Percentiles rank a stretch among this genome's conserved stretches.
Conservation (phyloP, 108 stramenopile species). For the Skeletonema grethae region DNA sequence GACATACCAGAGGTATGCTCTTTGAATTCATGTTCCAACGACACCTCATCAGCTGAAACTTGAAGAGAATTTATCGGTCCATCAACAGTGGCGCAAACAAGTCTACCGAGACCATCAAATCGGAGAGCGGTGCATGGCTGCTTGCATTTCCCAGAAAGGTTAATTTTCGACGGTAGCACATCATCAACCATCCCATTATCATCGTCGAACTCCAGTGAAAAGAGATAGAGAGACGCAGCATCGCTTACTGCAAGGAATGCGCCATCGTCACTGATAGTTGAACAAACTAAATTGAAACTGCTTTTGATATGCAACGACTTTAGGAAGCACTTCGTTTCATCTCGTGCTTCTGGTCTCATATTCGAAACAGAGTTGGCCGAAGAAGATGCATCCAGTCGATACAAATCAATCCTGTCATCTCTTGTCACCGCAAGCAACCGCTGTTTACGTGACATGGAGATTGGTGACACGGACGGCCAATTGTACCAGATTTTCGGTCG, state of each 20-base stretch:
- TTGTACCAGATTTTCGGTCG: conserved; percentile 77
- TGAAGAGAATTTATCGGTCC: conserved; percentile 48
- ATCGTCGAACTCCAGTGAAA: conserved; percentile 46
- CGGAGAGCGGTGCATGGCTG: conserved; percentile 40
- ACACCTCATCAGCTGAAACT: conserved; percentile 21
- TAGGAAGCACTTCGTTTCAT: conserved; percentile 61
- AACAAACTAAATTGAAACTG: conserved; percentile 56
- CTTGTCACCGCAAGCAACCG: conserved; percentile 65
- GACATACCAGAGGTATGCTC: conserved; percentile 25
- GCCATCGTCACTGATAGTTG: conserved; percentile 61
- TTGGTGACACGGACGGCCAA: conserved; percentile 68
- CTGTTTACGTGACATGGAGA: conserved; percentile 49
- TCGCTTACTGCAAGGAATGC: conserved; percentile 58
- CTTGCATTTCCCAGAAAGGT: conserved; percentile 26
- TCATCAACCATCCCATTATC: conserved; percentile 28
- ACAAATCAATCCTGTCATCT: conserved; percentile 61
- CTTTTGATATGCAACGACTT: conserved; percentile 64
- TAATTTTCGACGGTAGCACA: conserved; percentile 42
- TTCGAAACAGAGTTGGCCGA: neutral
- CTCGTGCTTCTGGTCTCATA: conserved; percentile 32
- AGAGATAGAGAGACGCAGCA: conserved; percentile 49
- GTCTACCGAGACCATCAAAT: conserved; percentile 27
- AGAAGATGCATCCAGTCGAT: conserved; percentile 40
- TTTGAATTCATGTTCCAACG: conserved; percentile 35
- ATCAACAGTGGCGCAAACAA: conserved; percentile 51